Evolutionary conservation across 345 rosid genomes (phyloP).

Genomic region (Eutrema japonicum): DNA sequence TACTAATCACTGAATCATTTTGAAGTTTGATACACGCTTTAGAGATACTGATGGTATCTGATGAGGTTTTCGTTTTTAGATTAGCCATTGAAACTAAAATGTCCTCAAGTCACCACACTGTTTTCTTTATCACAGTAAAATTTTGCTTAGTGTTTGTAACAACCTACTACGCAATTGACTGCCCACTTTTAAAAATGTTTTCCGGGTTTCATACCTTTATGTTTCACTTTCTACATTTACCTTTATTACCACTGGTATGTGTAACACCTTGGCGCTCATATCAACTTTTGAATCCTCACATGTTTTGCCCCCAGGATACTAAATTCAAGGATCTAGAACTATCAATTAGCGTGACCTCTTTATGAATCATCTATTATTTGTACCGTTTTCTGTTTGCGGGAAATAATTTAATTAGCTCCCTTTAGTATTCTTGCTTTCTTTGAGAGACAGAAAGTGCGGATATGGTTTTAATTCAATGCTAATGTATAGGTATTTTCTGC

Average conservation of each 20-base stretch:
- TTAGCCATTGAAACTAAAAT: background rate
- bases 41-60: background rate
- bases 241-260: background rate
- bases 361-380: background rate
- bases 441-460: slow-evolving; percentile 18
- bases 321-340: no score
- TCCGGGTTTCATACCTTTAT: no score
- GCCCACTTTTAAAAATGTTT: no score
- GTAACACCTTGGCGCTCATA: background rate
- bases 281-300: no score
- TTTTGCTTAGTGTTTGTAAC: no score
- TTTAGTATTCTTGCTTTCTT: slow-evolving; percentile 15
- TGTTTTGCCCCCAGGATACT: no score
- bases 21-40: background rate
- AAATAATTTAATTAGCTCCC: slow-evolving; percentile 1
- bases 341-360: no score
- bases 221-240: no score
- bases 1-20: slow-evolving; percentile 9
- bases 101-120: no score
- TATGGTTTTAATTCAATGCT: slow-evolving; percentile 31
- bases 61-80: background rate
- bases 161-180: no score
- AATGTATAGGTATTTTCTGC: slow-evolving; percentile 65
- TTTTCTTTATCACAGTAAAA: no score
- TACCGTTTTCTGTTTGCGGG: slow-evolving; percentile 1